Percentiles rank a stretch among this genome's conserved stretches.
Evolutionary conservation across 768 basidiomycete species (phyloP).

Genomic region (Suillus brevipes): DNA sequence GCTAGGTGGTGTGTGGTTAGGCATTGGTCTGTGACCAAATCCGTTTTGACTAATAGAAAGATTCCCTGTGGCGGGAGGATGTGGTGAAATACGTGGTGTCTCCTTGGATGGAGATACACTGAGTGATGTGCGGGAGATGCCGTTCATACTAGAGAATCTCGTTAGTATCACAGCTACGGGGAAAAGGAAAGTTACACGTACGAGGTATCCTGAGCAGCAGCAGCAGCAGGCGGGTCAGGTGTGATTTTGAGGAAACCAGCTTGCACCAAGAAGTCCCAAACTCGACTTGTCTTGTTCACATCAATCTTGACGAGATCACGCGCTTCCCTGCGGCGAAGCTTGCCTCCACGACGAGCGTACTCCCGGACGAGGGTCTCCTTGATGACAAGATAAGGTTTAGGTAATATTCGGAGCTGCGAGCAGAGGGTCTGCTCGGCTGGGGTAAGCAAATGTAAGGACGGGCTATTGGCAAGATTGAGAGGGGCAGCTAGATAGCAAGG

Average conservation of each 20-base stretch:
- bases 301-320: conserved; percentile 90
- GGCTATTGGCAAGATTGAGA: conserved; percentile 88
- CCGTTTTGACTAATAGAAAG: conserved; percentile 21
- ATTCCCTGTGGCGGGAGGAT: conserved; percentile 16
- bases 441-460: conserved; percentile 87
- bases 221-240: conserved; percentile 43
- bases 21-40: conserved; percentile 16
- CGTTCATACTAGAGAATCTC: conserved; percentile 6
- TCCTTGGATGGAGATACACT: conserved; percentile 30
- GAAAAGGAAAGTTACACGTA: conserved; percentile 24
- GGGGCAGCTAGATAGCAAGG: conserved; percentile 46
- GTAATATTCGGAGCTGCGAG: conserved; percentile 85
- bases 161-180: neutral
- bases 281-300: conserved; percentile 87
- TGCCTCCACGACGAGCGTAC: conserved; percentile 86
- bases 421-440: conserved; percentile 87
- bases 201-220: conserved; percentile 37
- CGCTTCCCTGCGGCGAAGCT: conserved; percentile 84
- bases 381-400: conserved; percentile 93
- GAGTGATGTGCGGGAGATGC: conserved; percentile 19
- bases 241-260: conserved; percentile 79
- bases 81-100: conserved; percentile 17
- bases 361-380: conserved; percentile 95
- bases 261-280: conserved; percentile 92
- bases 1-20: conserved; percentile 24